Evolutionary conservation across 345 rosid genomes (phyloP).

Genomic region (Aquilaria yunnanensis): DNA sequence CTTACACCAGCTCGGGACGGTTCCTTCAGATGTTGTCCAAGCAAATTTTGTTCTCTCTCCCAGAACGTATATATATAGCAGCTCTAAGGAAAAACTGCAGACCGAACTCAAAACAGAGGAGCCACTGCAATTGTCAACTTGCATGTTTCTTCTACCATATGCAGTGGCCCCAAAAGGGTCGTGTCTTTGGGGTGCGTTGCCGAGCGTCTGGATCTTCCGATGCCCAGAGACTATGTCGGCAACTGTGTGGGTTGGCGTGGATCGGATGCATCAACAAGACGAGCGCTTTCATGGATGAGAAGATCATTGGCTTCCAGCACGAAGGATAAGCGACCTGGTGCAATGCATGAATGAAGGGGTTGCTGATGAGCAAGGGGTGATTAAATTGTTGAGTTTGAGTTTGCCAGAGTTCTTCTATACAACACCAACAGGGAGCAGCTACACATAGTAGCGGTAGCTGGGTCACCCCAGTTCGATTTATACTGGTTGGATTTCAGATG

Average conservation of each 20-base stretch:
- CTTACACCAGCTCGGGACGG: neutral
- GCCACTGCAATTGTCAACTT: constrained; percentile 16
- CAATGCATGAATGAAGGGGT: constrained; percentile 3
- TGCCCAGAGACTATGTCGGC: constrained; percentile 13
- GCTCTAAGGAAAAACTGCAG: constrained; percentile 11
- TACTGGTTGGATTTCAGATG: constrained; percentile 17
- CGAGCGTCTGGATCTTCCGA: constrained; percentile 13
- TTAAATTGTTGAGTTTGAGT: neutral
- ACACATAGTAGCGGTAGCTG: neutral
- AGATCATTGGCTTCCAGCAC: constrained; percentile 8
- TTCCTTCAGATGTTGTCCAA: constrained; percentile 11
- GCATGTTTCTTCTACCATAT: constrained; percentile 28
- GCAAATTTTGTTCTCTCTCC: constrained; percentile 23
- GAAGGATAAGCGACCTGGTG: constrained; percentile 14
- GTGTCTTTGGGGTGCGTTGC: constrained; percentile 1
- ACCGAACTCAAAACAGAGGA: neutral
- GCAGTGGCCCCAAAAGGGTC: neutral
- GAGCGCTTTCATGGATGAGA: constrained; percentile 11
- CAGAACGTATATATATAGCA: constrained; percentile 2
- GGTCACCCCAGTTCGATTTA: constrained; percentile 3
- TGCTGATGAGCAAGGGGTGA: no score
- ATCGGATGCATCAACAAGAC: neutral
- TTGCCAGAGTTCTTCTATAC: no score
- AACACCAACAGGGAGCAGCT: neutral
- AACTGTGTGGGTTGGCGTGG: constrained; percentile 10